phyloP scores from a whole-genome alignment of 768 basidiomycete species.

The Cantharellus anzutake region DNA sequence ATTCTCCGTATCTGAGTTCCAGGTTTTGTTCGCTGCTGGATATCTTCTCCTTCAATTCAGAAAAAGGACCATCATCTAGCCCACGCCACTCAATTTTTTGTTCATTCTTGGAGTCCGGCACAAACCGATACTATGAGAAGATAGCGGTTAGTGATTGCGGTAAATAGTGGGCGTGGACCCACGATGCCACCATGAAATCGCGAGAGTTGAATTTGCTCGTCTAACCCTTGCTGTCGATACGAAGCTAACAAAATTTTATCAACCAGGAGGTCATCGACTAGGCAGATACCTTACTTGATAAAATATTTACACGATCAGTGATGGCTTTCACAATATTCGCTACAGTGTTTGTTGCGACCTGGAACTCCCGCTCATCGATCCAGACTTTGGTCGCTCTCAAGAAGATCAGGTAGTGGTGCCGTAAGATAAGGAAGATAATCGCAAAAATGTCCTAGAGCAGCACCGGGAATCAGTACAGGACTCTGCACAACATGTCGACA shows the following conservation, averaged over 20 bases:
- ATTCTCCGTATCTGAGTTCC: not conserved
- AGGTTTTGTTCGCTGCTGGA: not conserved
- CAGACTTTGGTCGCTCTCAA: not conserved
- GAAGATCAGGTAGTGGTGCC: not conserved
- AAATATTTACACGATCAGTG: not conserved
- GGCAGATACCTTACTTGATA: not conserved
- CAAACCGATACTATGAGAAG: too few species aligned
- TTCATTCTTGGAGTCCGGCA: too few species aligned
- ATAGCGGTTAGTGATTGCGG: too few species aligned
- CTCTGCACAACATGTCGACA: not conserved
- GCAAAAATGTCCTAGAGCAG: not conserved
- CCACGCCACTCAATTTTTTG: too few species aligned
- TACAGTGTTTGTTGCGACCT: not conserved
- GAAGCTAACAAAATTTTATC: too few species aligned
- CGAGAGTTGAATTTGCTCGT: too few species aligned
- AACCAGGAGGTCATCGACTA: too few species aligned
- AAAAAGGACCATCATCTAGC: too few species aligned
- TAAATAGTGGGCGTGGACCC: too few species aligned
- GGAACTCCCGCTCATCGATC: not conserved
- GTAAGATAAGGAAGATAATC: not conserved
- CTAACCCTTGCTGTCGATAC: too few species aligned
- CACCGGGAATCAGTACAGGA: not conserved
- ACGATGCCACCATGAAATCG: too few species aligned
- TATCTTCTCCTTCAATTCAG: not conserved
- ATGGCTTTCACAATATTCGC: not conserved